Conservation (phyloP, 2,329 filamentous ascomycete species). For the Penicillium digitatum region DNA sequence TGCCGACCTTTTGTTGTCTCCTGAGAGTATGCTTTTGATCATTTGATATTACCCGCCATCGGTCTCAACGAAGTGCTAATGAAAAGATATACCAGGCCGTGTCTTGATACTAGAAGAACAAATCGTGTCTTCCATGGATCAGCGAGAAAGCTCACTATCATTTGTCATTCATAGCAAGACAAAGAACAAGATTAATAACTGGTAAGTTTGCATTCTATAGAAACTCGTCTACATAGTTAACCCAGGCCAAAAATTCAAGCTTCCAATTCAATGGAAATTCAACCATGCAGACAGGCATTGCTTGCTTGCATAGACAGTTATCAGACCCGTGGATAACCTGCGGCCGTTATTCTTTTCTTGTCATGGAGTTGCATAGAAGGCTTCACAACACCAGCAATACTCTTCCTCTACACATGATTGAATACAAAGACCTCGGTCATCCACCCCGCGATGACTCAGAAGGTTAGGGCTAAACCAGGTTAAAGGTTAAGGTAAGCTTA, state of each 20-base stretch:
- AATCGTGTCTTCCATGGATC: background rate
- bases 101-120: background rate
- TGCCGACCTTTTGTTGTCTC: too few relatives aligned
- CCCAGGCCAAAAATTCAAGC: background rate
- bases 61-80: background rate
- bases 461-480: background rate
- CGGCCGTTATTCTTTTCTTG: background rate
- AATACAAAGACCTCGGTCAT: background rate
- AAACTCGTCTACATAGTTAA: background rate
- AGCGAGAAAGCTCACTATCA: background rate
- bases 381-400: background rate
- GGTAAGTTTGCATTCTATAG: background rate
- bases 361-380: background rate
- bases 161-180: background rate
- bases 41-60: background rate
- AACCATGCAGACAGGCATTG: background rate
- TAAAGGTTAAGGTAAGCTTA: background rate
- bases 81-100: background rate
- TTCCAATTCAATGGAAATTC: background rate
- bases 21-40: too few relatives aligned
- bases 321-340: background rate
- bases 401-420: background rate
- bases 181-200: background rate
- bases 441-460: background rate
- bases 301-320: background rate